Base-by-base conservation (phyloP, 495 filamentous ascomycete genomes). In the Elasticomyces elasticus region DNA sequence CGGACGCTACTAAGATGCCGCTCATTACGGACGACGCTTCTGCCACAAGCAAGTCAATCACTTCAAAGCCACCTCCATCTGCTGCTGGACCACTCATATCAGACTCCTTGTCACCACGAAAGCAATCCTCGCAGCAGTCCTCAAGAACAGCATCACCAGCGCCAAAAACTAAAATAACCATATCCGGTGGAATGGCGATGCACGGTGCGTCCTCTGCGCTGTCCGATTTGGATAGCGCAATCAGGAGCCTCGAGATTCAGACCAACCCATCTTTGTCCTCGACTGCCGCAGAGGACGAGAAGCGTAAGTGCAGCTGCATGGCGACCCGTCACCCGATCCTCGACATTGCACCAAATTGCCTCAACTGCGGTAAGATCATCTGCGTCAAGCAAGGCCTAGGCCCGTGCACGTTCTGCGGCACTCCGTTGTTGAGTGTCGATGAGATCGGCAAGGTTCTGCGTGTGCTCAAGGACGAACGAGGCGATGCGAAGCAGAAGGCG, bases 311-410 rank as follows among this genome's bases (percentile, higher is more conserved):
- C 66, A 83, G 80, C 62, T 98, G 92, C 71, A 85, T 88, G 55
- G 92, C 85, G 0, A 75, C 84, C 2, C 77, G 87, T 1, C 92
- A 98, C 62, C 86, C 94, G 3, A 74, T 95, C 10, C 81, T 95
- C 11, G 77, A 76, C 10, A 86, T 90, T 0, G 87, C 89, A 0
- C 92, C 94, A 2, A 98, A 97, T 65, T 98, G 92, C 59, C 72
- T 92, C 19, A 82, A 78, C 58, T 98, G 92, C 65, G 92, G 92
- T 49, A 95, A 97, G 68, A 88, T 98, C n/a, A 83, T 97, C 49
- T 98, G 92, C 67, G 80, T 94, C 12, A 86, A 94, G 61, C 89
- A 98, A 64, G 92, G 92, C 0, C 75, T 95, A 2, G 92, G 91
- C 0, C 92, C 92, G 1, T 98, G 92, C 66, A 96, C 92, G 6